Evolutionary conservation across 2,329 filamentous ascomycete species (phyloP).

Genomic region (Alternaria arborescens): DNA sequence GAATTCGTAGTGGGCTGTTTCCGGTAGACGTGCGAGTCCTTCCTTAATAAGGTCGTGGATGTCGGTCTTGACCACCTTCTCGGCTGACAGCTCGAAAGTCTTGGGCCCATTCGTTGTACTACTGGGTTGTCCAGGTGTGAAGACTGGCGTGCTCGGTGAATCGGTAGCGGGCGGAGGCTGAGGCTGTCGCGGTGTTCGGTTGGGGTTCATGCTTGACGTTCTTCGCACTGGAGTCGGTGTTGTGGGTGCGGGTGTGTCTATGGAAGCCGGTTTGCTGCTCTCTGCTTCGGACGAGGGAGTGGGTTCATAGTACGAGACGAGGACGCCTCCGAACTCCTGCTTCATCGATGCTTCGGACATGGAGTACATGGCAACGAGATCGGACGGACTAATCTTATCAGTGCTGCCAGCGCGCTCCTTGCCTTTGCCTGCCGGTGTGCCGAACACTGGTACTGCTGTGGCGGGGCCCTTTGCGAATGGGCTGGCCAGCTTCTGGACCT

Average conservation of each 20-base stretch:
- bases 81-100: constrained; percentile 68
- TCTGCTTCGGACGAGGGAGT: constrained; percentile 43
- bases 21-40: constrained; percentile 68
- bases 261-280: constrained; percentile 24
- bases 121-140: constrained; percentile 48
- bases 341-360: constrained; percentile 60
- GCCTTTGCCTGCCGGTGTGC: constrained; percentile 69
- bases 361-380: constrained; percentile 76
- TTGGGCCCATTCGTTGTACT: constrained; percentile 45
- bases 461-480: constrained; percentile 77
- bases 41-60: constrained; percentile 54
- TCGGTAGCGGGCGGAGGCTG: constrained; percentile 54
- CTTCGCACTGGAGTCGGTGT: constrained; percentile 81
- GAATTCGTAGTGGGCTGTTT: constrained; percentile 80
- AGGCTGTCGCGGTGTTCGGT: constrained; percentile 62
- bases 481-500: constrained; percentile 81
- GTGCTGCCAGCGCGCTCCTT: constrained; percentile 63
- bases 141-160: constrained; percentile 58
- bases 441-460: constrained; percentile 60
- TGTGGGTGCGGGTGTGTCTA: constrained; percentile 66
- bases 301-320: constrained; percentile 77
- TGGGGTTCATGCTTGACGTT: constrained; percentile 61
- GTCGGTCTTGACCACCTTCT: constrained; percentile 54
- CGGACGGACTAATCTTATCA: constrained; percentile 59
- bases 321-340: constrained; percentile 82